phyloP scores from a whole-genome alignment of 495 filamentous ascomycete genomes.

The Cercophora newfieldiana region DNA sequence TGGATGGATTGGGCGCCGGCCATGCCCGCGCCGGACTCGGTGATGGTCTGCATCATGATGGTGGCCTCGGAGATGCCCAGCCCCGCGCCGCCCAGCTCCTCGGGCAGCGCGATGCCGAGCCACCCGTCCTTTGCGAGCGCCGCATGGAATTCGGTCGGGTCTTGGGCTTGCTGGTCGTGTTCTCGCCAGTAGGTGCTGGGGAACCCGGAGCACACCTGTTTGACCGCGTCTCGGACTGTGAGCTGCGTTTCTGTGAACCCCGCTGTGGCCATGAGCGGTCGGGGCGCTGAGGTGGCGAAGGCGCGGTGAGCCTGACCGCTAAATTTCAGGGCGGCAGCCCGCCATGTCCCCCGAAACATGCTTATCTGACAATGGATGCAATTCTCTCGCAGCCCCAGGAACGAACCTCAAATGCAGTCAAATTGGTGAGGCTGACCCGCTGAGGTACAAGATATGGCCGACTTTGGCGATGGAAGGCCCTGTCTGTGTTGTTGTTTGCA shows the following conservation, averaged over 20 bases:
- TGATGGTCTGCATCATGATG: constrained; percentile 83
- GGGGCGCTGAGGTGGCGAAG: not conserved
- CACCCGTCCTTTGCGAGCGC: constrained; percentile 78
- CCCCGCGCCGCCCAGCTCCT: constrained; percentile 69
- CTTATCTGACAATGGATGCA: too few species aligned
- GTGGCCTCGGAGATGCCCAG: constrained; percentile 80
- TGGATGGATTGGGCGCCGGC: constrained; percentile 77
- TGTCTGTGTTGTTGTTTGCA: not conserved
- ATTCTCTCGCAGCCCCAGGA: too few species aligned
- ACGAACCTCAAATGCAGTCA: too few species aligned
- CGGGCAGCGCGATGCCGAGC: constrained; percentile 76
- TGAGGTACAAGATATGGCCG: too few species aligned
- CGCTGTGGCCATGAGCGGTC: constrained; percentile 63
- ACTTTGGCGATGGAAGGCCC: not conserved
- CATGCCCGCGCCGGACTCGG: constrained; percentile 74
- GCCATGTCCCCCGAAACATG: too few species aligned
- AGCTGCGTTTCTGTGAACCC: constrained; percentile 73
- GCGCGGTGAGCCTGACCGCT: not conserved
- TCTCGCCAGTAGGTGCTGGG: constrained; percentile 69
- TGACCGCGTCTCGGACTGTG: constrained; percentile 68
- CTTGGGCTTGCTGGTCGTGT: constrained; percentile 63
- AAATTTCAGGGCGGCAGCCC: not conserved
- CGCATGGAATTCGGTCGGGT: constrained; percentile 72
- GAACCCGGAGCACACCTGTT: constrained; percentile 65
- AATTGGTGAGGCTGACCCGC: too few species aligned